These are phyloP conservation scores for Cutaneotrichosporon mucoides DNA, from an alignment of 1,284 basidiomycete species.

Conservation along the genomic window DNA sequence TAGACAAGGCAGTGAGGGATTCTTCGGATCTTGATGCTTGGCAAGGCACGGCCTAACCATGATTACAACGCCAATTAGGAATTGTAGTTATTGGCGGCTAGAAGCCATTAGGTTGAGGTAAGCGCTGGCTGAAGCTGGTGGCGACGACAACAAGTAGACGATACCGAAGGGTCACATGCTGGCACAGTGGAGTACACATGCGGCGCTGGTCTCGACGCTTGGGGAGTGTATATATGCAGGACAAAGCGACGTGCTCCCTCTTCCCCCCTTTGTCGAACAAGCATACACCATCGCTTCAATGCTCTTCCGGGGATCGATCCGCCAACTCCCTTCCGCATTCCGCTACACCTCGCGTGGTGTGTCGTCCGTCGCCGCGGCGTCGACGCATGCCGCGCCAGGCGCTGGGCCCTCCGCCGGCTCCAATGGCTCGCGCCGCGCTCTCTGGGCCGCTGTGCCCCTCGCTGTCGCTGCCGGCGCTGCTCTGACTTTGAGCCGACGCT, in stretches of 20 bases:
- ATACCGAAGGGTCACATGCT: background rate
- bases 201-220: background rate
- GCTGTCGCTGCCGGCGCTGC: conserved; percentile 5
- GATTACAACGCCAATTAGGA: background rate
- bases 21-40: background rate
- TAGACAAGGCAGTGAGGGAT: background rate
- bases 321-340: conserved; percentile 1
- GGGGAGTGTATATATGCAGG: too few relatives aligned
- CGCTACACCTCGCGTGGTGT: background rate
- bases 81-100: background rate
- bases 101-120: background rate
- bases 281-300: background rate
- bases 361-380: background rate
- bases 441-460: conserved; percentile 6
- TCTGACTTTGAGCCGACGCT: background rate
- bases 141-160: background rate
- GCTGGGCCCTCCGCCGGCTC: background rate
- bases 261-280: background rate
- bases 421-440: background rate
- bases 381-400: background rate
- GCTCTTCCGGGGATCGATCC: conserved; percentile 3
- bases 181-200: background rate
- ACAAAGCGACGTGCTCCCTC: too few relatives aligned
- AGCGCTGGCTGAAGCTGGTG: background rate
- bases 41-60: conserved; percentile 1